phyloP scores from a whole-genome alignment of 495 filamentous ascomycete species.

The Daldinia concentrica region DNA sequence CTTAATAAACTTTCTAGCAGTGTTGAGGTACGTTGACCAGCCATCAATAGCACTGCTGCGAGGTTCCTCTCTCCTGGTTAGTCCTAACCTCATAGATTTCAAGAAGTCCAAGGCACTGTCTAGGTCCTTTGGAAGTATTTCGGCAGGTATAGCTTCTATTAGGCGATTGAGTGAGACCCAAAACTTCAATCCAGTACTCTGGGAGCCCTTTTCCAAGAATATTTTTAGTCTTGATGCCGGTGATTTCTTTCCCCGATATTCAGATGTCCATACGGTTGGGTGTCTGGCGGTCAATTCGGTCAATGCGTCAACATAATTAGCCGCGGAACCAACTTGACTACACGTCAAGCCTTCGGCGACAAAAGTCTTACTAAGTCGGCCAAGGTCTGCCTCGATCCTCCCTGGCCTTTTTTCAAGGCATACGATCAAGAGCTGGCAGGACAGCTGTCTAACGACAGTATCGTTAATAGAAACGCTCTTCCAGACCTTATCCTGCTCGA shows the following conservation, averaged over 20 bases:
- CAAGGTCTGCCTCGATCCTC: slow-evolving; percentile 60
- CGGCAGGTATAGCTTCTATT: slow-evolving; percentile 66
- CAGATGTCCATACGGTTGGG: slow-evolving; percentile 78
- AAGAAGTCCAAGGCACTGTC: slow-evolving; percentile 65
- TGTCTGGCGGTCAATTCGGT: slow-evolving; percentile 66
- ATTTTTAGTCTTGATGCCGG: slow-evolving; percentile 68
- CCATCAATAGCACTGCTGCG: slow-evolving; percentile 69
- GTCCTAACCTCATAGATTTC: slow-evolving; percentile 70
- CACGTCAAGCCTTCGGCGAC: slow-evolving; percentile 73
- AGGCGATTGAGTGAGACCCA: slow-evolving; percentile 74
- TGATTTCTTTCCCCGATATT: slow-evolving; percentile 72
- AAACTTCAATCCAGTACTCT: slow-evolving; percentile 71
- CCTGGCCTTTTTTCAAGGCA: slow-evolving; percentile 66
- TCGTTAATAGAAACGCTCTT: slow-evolving; percentile 73
- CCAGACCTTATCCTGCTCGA: slow-evolving; percentile 76
- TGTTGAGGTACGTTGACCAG: slow-evolving; percentile 76
- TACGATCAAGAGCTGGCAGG: slow-evolving; percentile 72
- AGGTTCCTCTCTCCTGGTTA: slow-evolving; percentile 77
- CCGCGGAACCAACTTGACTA: slow-evolving; percentile 75
- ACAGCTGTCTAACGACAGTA: slow-evolving; percentile 71
- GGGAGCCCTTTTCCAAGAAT: slow-evolving; percentile 86
- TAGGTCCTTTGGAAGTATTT: slow-evolving; percentile 47
- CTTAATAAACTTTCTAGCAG: slow-evolving; percentile 59
- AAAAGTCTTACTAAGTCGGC: slow-evolving; percentile 69
- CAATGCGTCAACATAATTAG: slow-evolving; percentile 72